Evolutionary conservation across 768 basidiomycete species (phyloP).

Genomic region (Nidularia pulvinata): DNA sequence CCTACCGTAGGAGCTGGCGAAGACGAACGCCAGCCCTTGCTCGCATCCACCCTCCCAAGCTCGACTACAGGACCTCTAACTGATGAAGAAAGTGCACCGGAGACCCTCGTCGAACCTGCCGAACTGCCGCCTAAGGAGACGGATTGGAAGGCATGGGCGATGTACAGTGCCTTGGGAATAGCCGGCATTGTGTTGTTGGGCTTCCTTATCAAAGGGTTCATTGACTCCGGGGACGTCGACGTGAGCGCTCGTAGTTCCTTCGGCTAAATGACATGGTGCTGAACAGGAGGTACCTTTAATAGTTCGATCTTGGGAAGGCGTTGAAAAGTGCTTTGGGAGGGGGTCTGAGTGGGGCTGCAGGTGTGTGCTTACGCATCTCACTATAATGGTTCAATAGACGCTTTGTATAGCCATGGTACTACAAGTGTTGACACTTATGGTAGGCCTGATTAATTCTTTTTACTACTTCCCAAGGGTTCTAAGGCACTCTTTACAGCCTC

Average conservation of each 20-base stretch:
- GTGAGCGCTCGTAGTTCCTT: slow-evolving; percentile 31
- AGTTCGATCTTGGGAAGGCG: slow-evolving; percentile 84
- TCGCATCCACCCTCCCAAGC: slow-evolving; percentile 1
- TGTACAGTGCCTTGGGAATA: slow-evolving; percentile 30
- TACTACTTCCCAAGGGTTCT: background rate
- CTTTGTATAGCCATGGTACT: slow-evolving; percentile 82
- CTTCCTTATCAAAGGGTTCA: slow-evolving; percentile 68
- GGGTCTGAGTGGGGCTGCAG: slow-evolving; percentile 87
- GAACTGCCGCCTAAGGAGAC: slow-evolving; percentile 7
- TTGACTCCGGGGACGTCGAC: slow-evolving; percentile 66
- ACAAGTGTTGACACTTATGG: slow-evolving; percentile 91
- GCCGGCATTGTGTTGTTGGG: slow-evolving; percentile 35
- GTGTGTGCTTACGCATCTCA: slow-evolving; percentile 27
- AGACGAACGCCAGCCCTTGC: slow-evolving; percentile 20
- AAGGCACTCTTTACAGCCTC: slow-evolving; percentile 45
- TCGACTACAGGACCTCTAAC: background rate
- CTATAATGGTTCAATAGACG: background rate
- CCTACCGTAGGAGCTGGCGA: background rate
- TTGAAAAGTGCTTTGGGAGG: slow-evolving; percentile 87
- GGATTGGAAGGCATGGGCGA: slow-evolving; percentile 19
- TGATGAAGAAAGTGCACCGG: slow-evolving; percentile 4
- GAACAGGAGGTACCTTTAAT: background rate
- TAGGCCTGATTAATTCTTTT: slow-evolving; percentile 6
- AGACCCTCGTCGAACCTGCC: background rate
- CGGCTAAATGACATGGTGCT: no score